phyloP scores from a whole-genome alignment of 805 yeast genomes.

The Zygotorulaspora florentina region DNA sequence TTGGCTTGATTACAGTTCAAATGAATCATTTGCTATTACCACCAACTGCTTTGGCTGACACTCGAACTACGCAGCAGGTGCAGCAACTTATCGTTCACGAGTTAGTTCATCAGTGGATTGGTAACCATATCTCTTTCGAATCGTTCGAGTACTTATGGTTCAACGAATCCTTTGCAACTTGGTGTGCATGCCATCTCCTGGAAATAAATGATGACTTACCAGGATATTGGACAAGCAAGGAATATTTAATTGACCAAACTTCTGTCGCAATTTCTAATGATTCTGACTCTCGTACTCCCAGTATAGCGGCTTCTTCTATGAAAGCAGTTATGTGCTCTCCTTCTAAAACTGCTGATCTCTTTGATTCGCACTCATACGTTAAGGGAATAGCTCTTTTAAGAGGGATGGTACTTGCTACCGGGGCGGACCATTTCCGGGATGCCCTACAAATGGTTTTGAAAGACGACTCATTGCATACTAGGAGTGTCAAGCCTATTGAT shows the following conservation, averaged over 20 bases:
- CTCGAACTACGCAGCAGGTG: constrained; percentile 33
- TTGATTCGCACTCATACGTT: constrained; percentile 31
- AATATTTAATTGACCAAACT: constrained; percentile 22
- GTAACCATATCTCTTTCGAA: constrained; percentile 62
- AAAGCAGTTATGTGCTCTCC: constrained; percentile 8
- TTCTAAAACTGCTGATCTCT: constrained; percentile 26
- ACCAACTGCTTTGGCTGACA: constrained; percentile 28
- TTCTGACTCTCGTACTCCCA: constrained; percentile 10
- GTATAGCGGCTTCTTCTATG: constrained; percentile 17
- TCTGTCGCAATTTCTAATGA: constrained; percentile 18
- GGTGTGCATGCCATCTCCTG: constrained; percentile 52
- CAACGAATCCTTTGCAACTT: constrained; percentile 76
- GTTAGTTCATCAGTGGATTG: constrained; percentile 77
- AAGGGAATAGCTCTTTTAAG: constrained; percentile 34
- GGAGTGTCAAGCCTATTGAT: constrained; percentile 31
- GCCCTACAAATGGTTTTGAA: constrained; percentile 19
- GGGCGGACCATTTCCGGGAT: constrained; percentile 19
- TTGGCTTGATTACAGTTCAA: constrained; percentile 62
- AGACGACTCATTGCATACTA: constrained; percentile 16
- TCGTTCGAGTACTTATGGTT: constrained; percentile 69
- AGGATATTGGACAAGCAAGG: constrained; percentile 24
- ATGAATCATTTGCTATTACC: constrained; percentile 46
- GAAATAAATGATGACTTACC: constrained; percentile 25
- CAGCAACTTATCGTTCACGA: constrained; percentile 66
- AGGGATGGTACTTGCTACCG: constrained; percentile 25